phyloP scores from a whole-genome alignment of 768 basidiomycete species.

The Galerina marginata region DNA sequence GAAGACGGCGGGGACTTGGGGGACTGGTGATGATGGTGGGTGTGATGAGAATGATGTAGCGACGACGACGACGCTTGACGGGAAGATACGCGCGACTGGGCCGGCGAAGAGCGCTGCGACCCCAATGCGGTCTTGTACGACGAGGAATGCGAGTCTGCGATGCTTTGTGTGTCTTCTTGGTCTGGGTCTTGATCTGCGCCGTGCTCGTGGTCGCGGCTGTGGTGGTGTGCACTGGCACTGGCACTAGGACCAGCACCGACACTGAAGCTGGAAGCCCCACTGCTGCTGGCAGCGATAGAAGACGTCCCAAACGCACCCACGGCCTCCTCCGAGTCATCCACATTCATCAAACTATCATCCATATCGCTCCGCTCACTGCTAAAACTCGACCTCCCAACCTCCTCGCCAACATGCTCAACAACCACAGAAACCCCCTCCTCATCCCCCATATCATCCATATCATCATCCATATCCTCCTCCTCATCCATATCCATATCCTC shows the following conservation, averaged over 20 bases:
- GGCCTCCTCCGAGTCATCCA: neutral
- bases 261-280: neutral
- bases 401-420: slow-evolving; percentile 26
- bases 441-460: slow-evolving; percentile 40
- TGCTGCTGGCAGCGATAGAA: neutral
- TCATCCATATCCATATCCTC: slow-evolving; percentile 33
- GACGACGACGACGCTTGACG: neutral
- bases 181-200: neutral
- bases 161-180: neutral
- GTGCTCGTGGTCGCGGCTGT: neutral
- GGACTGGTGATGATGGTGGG: too few relatives aligned
- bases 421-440: slow-evolving; percentile 43
- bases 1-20: neutral
- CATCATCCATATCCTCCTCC: slow-evolving; percentile 41
- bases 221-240: neutral
- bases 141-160: slow-evolving; percentile 25
- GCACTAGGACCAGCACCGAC: neutral
- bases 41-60: neutral
- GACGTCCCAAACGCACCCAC: slow-evolving; percentile 9
- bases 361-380: slow-evolving; percentile 22
- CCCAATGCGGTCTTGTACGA: slow-evolving; percentile 27
- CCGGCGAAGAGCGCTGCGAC: slow-evolving; percentile 4
- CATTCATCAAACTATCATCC: neutral
- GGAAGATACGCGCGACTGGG: neutral
- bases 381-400: slow-evolving; percentile 29